These are phyloP conservation scores for Linnemannia exigua DNA, from an alignment of 192 early-diverging fungal species.

Conservation along the genomic window DNA sequence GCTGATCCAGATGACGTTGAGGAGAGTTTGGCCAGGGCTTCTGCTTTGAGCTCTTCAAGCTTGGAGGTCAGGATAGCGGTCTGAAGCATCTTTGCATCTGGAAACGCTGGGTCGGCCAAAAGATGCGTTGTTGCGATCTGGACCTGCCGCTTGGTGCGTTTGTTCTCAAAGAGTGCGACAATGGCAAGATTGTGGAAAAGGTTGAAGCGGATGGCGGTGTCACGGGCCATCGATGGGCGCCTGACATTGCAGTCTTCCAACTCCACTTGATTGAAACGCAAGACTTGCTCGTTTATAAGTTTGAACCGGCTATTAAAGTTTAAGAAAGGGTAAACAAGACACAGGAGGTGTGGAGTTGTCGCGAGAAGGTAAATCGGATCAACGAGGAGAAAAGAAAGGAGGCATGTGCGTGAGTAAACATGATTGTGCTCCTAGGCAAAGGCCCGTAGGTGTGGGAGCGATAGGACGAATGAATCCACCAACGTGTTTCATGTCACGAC, in stretches of 20 bases:
- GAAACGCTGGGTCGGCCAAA: conserved; percentile 47
- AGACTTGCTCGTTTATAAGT: conserved; percentile 36
- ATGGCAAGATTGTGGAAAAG: conserved; percentile 52
- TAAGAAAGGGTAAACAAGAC: neutral
- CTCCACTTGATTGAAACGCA: conserved; percentile 53
- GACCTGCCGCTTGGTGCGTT: conserved; percentile 39
- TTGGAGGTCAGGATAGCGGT: conserved; percentile 54
- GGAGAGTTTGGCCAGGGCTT: conserved; percentile 1
- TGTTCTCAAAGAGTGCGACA: conserved; percentile 46
- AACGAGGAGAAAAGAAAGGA: neutral
- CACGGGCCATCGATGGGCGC: conserved; percentile 47
- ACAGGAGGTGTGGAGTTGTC: neutral
- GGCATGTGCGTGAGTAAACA: conserved; percentile 34
- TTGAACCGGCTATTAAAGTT: conserved; percentile 41
- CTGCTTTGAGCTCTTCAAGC: conserved; percentile 40
- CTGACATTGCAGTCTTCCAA: conserved; percentile 41
- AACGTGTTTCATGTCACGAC: conserved; percentile 24
- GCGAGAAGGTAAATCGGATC: neutral
- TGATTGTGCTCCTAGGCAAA: neutral
- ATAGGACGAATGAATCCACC: conserved; percentile 14
- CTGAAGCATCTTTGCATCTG: conserved; percentile 55
- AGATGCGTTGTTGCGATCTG: conserved; percentile 53
- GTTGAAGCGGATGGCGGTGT: conserved; percentile 55
- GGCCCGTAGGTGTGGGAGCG: neutral
- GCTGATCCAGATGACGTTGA: neutral